Evolutionary conservation across 2,329 filamentous ascomycete species (phyloP).

Genomic region (Ophiocordyceps sinensis): DNA sequence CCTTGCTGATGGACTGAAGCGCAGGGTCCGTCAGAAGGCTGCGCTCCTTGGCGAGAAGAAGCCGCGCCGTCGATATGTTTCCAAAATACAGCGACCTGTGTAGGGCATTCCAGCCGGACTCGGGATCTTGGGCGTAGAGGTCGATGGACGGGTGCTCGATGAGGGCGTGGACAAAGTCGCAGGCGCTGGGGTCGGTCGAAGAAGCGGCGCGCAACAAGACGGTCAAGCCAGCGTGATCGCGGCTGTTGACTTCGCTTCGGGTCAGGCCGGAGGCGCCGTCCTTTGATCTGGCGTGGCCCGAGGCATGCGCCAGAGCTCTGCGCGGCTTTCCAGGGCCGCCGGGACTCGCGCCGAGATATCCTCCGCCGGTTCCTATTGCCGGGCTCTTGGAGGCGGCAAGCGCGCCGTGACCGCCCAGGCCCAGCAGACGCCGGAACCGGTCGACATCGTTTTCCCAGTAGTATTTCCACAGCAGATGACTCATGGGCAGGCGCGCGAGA

Average conservation of each 20-base stretch:
- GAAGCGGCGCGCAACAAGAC: conserved; percentile 74
- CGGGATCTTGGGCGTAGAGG: conserved; percentile 71
- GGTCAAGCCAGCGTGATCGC: conserved; percentile 69
- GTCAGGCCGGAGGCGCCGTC: conserved; percentile 26
- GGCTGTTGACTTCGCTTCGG: conserved; percentile 66
- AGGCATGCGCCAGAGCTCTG: conserved; percentile 35
- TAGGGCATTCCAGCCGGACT: conserved; percentile 92
- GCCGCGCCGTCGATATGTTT: conserved; percentile 72
- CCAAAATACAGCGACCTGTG: conserved; percentile 84
- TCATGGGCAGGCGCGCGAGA: conserved; percentile 48
- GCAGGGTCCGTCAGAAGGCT: conserved; percentile 47
- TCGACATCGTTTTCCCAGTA: conserved; percentile 98
- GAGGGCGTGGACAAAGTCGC: conserved; percentile 63
- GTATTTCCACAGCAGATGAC: conserved; percentile 89
- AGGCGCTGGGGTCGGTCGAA: conserved; percentile 52
- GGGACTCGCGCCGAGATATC: conserved; percentile 21
- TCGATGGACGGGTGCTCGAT: conserved; percentile 74
- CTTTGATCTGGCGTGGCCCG: conserved; percentile 27
- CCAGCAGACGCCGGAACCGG: conserved; percentile 78
- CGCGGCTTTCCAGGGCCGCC: conserved; percentile 33
- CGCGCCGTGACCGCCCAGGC: conserved; percentile 47
- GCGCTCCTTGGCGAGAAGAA: conserved; percentile 66
- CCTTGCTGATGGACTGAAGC: conserved; percentile 42
- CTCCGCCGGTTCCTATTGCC: conserved; percentile 21
- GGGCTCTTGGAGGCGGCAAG: conserved; percentile 41